Evolutionary conservation across 805 yeast genomes (phyloP), one percentile per base, ranked within the genome.

Genomic region (Geotrichum ghanense): DNA sequence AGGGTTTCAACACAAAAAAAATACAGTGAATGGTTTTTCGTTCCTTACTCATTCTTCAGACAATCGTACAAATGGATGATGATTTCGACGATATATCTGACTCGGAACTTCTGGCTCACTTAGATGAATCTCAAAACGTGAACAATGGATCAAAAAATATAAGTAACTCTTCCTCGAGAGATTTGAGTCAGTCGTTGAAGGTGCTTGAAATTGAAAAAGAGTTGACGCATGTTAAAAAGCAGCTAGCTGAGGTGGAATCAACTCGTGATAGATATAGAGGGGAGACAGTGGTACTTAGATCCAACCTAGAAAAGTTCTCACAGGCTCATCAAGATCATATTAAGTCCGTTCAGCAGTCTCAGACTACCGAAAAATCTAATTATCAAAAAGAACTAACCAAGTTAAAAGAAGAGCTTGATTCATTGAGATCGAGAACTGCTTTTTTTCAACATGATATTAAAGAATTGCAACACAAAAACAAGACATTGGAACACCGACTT

Each of bases 211-310:
- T 16, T 16, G 27, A 48, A 46, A 49, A 24, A 42, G 34, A 35
- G 27, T 44, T 27, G 39, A 45, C 41, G 23, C 49, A 49, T 19
- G 52, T 57, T 20, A 23, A 23, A 14, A 41, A 35, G 22, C 44
- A 48, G 22, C 52, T 46, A 52, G 61, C 50, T 43, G 61, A 47
- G 57, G 57, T 54, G 52, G 56, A 47, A 50, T 56, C 45, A 42
- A 65, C 66, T 37, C 51, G 78, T n/a, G 69, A 67, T 46, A 65
- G 71, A 27, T 81, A 85, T 3, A 75, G 75, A 47, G 97, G 97
- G 2, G 95, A 89, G 57, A 79, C 84, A 31, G 79, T 92, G 12
- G 79, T 88, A 27, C 67, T 89, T 16, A 68, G 94, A 46, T 76
- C 81, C 7, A 85, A 79, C 54, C 64, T 83, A 19, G 64, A 71